Evolutionary conservation across 495 filamentous ascomycete genomes (phyloP).

Genomic region (Delitschia confertaspora): DNA sequence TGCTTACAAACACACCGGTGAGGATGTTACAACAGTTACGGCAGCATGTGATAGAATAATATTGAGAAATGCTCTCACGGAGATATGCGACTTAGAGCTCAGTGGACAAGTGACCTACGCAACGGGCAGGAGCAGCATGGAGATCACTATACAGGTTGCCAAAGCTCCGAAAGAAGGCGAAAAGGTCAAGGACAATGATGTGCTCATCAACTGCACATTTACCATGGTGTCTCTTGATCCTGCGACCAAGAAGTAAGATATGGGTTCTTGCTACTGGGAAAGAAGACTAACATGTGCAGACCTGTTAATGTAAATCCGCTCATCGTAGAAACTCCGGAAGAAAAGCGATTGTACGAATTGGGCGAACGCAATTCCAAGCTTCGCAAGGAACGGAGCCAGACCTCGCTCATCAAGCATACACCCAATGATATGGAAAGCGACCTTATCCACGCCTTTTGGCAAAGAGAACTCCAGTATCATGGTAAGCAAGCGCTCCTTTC

Average conservation of each 20-base stretch:
- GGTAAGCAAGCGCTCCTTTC: constrained; percentile 32
- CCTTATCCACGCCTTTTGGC: constrained; percentile 74
- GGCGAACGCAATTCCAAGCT: constrained; percentile 66
- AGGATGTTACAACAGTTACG: constrained; percentile 67
- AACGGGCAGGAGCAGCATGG: constrained; percentile 71
- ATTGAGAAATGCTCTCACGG: constrained; percentile 61
- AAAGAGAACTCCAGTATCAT: constrained; percentile 59
- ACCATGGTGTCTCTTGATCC: constrained; percentile 80
- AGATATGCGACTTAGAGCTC: constrained; percentile 73
- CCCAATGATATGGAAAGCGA: constrained; percentile 70
- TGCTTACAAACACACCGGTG: constrained; percentile 71
- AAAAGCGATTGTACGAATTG: constrained; percentile 54
- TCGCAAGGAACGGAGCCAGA: constrained; percentile 59
- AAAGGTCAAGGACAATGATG: constrained; percentile 53
- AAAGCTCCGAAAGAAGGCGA: constrained; percentile 51
- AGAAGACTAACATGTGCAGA: constrained; percentile 28
- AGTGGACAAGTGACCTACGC: constrained; percentile 75
- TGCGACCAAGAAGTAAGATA: constrained; percentile 53
- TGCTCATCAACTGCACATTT: constrained; percentile 70
- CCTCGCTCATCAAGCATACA: constrained; percentile 58
- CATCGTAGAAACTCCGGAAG: constrained; percentile 58
- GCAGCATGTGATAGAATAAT: constrained; percentile 74
- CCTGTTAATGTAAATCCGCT: constrained; percentile 52
- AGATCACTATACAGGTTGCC: constrained; percentile 67
- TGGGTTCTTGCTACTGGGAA: no score